Conservation (phyloP, 441 rosid genomes). For the Populus hybrid region DNA sequence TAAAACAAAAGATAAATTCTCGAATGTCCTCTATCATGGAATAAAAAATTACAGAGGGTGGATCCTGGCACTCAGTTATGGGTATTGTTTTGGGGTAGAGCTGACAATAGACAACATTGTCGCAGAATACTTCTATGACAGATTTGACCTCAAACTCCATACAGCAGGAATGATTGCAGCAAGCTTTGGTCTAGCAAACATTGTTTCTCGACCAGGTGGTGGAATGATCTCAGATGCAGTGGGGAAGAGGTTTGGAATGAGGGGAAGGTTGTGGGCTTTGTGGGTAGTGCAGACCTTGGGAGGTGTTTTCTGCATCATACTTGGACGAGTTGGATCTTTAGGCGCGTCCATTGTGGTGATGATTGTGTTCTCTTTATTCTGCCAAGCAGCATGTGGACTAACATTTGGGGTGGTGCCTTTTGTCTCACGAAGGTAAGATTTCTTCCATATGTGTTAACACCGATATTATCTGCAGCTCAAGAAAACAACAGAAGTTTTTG, state of each 20-base stretch:
- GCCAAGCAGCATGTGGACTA: slow-evolving; percentile 31
- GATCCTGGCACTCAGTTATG: slow-evolving; percentile 25
- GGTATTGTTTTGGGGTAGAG: slow-evolving; percentile 29
- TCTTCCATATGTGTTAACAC: background rate
- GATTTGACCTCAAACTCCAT: slow-evolving; percentile 22
- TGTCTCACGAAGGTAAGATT: slow-evolving; percentile 17
- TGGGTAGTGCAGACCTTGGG: slow-evolving; percentile 34
- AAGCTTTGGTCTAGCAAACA: slow-evolving; percentile 35
- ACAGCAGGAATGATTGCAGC: slow-evolving; percentile 37
- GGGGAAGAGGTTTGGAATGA: slow-evolving; percentile 34
- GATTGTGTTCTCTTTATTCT: slow-evolving; percentile 24
- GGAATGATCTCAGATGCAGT: slow-evolving; percentile 33
- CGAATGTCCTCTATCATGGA: slow-evolving; percentile 17
- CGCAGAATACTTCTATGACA: slow-evolving; percentile 28
- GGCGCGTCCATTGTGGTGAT: slow-evolving; percentile 13
- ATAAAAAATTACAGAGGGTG: slow-evolving; percentile 31
- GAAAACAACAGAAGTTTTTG: background rate
- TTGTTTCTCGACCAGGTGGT: slow-evolving; percentile 35
- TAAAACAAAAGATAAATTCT: slow-evolving; percentile 25
- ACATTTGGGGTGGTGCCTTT: slow-evolving; percentile 31
- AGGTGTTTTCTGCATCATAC: slow-evolving; percentile 31
- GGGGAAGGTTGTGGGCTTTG: slow-evolving; percentile 41
- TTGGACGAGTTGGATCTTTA: slow-evolving; percentile 18
- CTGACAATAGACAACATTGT: slow-evolving; percentile 25
- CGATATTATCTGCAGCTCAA: background rate